Evolutionary conservation across 2,329 filamentous ascomycete genomes (phyloP).

Genomic region (Aureobasidium leucospermi): DNA sequence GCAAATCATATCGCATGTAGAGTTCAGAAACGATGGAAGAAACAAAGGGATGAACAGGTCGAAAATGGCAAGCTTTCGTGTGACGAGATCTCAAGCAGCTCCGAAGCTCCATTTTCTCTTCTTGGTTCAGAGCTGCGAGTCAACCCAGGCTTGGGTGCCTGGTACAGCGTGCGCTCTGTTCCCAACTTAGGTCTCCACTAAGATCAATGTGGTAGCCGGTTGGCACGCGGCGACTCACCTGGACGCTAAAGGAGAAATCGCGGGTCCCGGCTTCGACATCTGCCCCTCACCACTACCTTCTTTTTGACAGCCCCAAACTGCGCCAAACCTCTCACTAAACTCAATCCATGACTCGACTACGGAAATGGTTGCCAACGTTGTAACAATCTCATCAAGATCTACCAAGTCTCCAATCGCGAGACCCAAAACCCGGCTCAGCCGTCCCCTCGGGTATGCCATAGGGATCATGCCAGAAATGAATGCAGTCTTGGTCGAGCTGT

Average conservation of each 20-base stretch:
- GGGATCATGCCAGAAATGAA: background rate
- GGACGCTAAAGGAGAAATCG: slow-evolving; percentile 10
- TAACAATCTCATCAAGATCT: slow-evolving; percentile 12
- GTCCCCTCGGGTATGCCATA: background rate
- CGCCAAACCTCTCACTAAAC: slow-evolving; percentile 13
- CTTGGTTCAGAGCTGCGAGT: slow-evolving; percentile 3
- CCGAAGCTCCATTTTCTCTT: slow-evolving; percentile 26
- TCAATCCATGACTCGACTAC: slow-evolving; percentile 8
- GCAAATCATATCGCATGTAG: background rate
- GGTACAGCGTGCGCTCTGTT: slow-evolving; percentile 7
- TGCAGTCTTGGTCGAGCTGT: background rate
- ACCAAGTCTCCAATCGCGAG: background rate
- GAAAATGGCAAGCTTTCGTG: background rate
- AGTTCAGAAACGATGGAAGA: background rate
- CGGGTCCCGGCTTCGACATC: slow-evolving; percentile 11
- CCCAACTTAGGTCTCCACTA: slow-evolving; percentile 10
- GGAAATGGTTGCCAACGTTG: background rate
- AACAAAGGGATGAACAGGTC: background rate
- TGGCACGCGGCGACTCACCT: slow-evolving; percentile 10
- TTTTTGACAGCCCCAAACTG: slow-evolving; percentile 13
- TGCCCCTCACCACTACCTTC: slow-evolving; percentile 13
- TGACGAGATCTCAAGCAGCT: slow-evolving; percentile 16
- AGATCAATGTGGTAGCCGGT: slow-evolving; percentile 6
- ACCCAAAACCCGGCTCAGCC: background rate
- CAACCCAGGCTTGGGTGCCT: background rate